These are phyloP conservation scores for Malus fusca DNA, from an alignment of 306 rosid species.

Conservation along the genomic window DNA sequence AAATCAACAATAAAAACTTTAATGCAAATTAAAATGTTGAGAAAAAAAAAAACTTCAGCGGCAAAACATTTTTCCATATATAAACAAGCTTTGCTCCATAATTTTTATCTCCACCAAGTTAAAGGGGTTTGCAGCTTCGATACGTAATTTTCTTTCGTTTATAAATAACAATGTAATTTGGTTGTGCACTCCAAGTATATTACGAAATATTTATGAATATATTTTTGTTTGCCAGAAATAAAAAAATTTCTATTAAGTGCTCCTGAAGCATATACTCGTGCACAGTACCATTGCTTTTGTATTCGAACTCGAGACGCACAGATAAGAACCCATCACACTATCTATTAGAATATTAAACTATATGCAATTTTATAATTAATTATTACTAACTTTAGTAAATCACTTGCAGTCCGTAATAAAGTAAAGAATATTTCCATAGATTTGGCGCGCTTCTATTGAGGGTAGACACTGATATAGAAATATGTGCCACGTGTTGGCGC, in stretches of 20 bases:
- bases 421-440: not conserved
- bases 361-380: too few species aligned
- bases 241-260: not conserved
- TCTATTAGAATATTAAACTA: too few species aligned
- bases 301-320: not conserved
- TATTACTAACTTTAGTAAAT: not conserved
- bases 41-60: too few species aligned
- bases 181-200: too few species aligned
- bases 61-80: not conserved
- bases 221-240: not conserved
- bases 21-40: not conserved
- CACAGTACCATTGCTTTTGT: not conserved
- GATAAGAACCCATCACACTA: too few species aligned
- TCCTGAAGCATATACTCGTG: not conserved
- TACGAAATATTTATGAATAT: too few species aligned
- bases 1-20: not conserved
- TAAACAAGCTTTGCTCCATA: not conserved
- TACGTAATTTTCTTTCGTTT: too few species aligned
- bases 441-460: slow-evolving; percentile 26
- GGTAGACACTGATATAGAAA: slow-evolving; percentile 13
- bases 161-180: too few species aligned
- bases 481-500: slow-evolving; percentile 51
- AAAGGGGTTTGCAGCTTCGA: not conserved
- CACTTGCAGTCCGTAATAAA: not conserved
- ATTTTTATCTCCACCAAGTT: not conserved